Conservation (phyloP, 257 asterid genomes). For the Rauvolfia tetraphylla region DNA sequence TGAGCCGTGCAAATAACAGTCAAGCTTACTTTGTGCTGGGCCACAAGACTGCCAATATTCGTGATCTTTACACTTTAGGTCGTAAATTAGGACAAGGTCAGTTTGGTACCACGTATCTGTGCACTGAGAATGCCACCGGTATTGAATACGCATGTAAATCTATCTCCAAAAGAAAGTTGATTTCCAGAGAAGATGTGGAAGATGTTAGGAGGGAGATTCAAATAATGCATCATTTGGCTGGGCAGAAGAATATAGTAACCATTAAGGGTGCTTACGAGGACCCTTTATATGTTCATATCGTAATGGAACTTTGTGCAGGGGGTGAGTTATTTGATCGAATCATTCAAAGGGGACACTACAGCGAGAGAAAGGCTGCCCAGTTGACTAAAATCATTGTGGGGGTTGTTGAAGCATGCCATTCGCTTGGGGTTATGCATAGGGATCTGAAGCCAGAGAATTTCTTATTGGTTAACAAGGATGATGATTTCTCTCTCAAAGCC, state of each 20-base stretch:
- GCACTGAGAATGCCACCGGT: constrained; percentile 60
- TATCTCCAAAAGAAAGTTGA: constrained; percentile 80
- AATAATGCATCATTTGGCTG: constrained; percentile 94
- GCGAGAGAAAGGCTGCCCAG: constrained; percentile 88
- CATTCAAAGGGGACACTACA: constrained; percentile 85
- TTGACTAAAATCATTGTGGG: constrained; percentile 82
- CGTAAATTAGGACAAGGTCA: constrained; percentile 89
- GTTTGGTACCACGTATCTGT: constrained; percentile 76
- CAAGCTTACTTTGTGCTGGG: constrained; percentile 71
- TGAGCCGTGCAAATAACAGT: constrained; percentile 50
- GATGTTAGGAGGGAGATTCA: constrained; percentile 97
- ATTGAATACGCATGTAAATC: constrained; percentile 83
- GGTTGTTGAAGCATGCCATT: constrained; percentile 94
- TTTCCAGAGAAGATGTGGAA: constrained; percentile 78
- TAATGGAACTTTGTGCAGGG: constrained; percentile 89
- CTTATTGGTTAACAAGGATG: constrained; percentile 81
- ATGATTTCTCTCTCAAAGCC: constrained; percentile 90
- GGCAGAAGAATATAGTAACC: constrained; percentile 78
- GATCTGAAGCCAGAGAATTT: constrained; percentile 94
- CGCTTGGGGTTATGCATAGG: constrained; percentile 94
- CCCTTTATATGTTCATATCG: constrained; percentile 76
- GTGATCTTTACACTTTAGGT: constrained; percentile 73
- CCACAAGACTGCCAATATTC: constrained; percentile 72
- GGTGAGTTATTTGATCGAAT: constrained; percentile 94
- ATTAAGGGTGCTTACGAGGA: constrained; percentile 95